phyloP scores from a whole-genome alignment of 768 basidiomycete genomes.

The Collybiopsis confluens region DNA sequence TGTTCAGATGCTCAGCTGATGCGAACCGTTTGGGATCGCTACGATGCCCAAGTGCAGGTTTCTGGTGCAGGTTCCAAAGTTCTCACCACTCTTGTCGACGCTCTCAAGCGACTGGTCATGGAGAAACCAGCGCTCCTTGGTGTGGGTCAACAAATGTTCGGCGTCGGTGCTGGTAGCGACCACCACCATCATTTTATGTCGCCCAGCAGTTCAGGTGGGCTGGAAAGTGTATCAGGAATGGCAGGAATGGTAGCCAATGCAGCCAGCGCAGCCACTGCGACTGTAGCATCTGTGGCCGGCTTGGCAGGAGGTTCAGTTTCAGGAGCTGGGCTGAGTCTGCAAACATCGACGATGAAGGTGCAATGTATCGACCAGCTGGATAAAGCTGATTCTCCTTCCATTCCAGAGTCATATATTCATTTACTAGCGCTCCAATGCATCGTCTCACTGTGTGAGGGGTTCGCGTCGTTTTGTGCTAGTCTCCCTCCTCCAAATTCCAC shows the following conservation, averaged over 20 bases:
- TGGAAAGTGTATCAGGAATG: slow-evolving; percentile 57
- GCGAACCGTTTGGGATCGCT: slow-evolving; percentile 74
- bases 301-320: slow-evolving; percentile 58
- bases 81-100: slow-evolving; percentile 73
- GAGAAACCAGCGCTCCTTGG: slow-evolving; percentile 88
- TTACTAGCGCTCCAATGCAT: slow-evolving; percentile 89
- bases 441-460: slow-evolving; percentile 81
- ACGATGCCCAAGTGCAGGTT: slow-evolving; percentile 52
- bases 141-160: slow-evolving; percentile 73
- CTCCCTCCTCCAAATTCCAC: slow-evolving; percentile 24
- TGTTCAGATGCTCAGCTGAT: slow-evolving; percentile 80
- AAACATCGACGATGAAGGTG: slow-evolving; percentile 78
- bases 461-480: slow-evolving; percentile 68
- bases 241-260: slow-evolving; percentile 62
- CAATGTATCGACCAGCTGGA: slow-evolving; percentile 98
- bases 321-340: slow-evolving; percentile 65
- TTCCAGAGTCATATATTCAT: slow-evolving; percentile 92
- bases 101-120: slow-evolving; percentile 81
- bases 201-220: slow-evolving; percentile 36
- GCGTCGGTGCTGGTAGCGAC: slow-evolving; percentile 52
- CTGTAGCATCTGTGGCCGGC: slow-evolving; percentile 79
- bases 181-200: slow-evolving; percentile 25
- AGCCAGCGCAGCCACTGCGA: slow-evolving; percentile 77
- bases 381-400: slow-evolving; percentile 90
- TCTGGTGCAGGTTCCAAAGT: slow-evolving; percentile 50